These are phyloP conservation scores for Beauveria pseudobassiana DNA, from an alignment of 2,329 filamentous ascomycete species.

Conservation along the genomic window DNA sequence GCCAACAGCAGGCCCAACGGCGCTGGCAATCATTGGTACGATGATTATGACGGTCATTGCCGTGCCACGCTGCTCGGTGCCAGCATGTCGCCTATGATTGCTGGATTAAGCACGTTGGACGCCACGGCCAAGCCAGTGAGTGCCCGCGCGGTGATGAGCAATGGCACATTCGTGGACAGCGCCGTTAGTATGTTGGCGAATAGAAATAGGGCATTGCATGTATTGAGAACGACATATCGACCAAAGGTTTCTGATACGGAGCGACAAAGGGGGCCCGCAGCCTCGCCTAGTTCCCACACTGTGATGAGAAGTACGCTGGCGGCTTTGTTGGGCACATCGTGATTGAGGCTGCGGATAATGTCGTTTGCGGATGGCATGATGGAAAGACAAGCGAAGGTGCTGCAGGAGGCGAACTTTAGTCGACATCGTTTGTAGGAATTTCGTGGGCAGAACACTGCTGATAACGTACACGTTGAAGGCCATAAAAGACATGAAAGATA, in stretches of 20 bases:
- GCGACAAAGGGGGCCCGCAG: constrained; percentile 53
- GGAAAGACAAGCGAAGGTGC: constrained; percentile 50
- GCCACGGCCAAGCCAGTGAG: constrained; percentile 56
- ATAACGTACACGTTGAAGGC: neutral
- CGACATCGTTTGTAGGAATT: too few relatives aligned
- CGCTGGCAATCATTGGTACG: constrained; percentile 51
- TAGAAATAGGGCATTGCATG: constrained; percentile 44
- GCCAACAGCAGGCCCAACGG: constrained; percentile 47
- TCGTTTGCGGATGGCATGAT: constrained; percentile 45
- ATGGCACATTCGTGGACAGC: constrained; percentile 33
- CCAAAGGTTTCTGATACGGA: constrained; percentile 53
- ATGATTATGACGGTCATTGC: constrained; percentile 51
- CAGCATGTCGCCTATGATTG: constrained; percentile 59
- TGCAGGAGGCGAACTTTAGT: constrained; percentile 16
- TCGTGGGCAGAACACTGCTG: too few relatives aligned
- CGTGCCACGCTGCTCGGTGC: constrained; percentile 45
- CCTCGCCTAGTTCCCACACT: constrained; percentile 62
- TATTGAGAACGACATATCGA: constrained; percentile 46
- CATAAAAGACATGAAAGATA: neutral
- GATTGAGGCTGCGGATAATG: constrained; percentile 41
- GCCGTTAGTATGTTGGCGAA: constrained; percentile 39
- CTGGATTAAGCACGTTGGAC: constrained; percentile 54
- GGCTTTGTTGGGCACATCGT: constrained; percentile 33
- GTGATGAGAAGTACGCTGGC: constrained; percentile 57
- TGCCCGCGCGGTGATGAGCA: constrained; percentile 46